phyloP scores from a whole-genome alignment of 768 basidiomycete genomes.

The Hysterangium stoloniferum region DNA sequence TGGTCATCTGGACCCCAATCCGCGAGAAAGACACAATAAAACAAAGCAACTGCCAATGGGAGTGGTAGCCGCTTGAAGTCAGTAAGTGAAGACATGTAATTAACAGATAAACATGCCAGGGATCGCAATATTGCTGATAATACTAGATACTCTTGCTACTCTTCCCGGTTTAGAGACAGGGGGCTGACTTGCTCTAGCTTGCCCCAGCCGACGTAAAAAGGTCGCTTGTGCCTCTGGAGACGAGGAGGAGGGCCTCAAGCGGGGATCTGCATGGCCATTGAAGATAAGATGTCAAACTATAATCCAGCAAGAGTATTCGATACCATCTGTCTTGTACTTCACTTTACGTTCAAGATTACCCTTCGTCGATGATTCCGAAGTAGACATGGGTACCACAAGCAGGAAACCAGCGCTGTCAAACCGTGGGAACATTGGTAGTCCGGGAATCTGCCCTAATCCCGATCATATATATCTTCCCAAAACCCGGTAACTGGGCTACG shows the following conservation, averaged over 20 bases:
- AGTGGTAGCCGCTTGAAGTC: background rate
- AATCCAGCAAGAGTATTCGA: no score
- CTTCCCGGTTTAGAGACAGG: conserved; percentile 6
- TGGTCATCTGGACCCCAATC: conserved; percentile 11
- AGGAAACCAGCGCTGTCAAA: no score
- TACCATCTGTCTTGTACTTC: no score
- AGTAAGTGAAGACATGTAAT: background rate
- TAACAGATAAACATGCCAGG: background rate
- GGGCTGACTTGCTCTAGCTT: conserved; percentile 7
- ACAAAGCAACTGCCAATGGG: background rate
- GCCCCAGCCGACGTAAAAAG: conserved; percentile 8
- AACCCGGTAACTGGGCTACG: no score
- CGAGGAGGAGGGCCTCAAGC: conserved; percentile 4
- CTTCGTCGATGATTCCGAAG: no score
- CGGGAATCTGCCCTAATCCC: no score
- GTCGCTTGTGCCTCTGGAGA: conserved; percentile 9
- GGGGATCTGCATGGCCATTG: conserved; percentile 8
- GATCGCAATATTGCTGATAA: conserved; percentile 8
- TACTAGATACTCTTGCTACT: conserved; percentile 4
- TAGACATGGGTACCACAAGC: no score
- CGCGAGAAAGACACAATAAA: conserved; percentile 8
- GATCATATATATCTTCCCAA: no score
- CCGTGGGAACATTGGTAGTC: no score
- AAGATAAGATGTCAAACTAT: no score
- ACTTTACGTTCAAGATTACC: no score